Conservation (phyloP, 306 rosid genomes). For the Benincasa hispida region DNA sequence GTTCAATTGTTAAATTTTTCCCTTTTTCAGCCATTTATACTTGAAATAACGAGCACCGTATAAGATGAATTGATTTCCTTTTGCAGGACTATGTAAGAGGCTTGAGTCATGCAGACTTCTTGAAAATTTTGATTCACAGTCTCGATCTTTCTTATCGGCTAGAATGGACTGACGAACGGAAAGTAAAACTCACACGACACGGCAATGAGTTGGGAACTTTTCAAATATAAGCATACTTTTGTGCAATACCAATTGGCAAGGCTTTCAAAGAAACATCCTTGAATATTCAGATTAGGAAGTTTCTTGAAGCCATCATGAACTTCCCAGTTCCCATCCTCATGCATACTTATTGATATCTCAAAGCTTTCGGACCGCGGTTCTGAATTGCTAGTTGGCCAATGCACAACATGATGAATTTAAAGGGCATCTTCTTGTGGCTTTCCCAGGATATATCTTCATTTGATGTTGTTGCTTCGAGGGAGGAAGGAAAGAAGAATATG, state of each 20-base stretch:
- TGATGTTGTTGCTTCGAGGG: background rate
- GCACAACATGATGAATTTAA: background rate
- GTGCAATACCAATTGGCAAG: background rate
- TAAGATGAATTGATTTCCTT: background rate
- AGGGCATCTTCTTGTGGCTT: background rate
- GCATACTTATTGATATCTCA: background rate
- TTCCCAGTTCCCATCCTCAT: background rate
- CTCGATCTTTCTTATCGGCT: slow-evolving; percentile 79
- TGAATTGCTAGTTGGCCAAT: background rate
- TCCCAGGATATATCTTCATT: background rate
- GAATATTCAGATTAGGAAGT: background rate
- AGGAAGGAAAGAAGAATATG: background rate
- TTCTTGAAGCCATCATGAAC: background rate
- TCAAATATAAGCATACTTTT: slow-evolving; percentile 18
- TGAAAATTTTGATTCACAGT: slow-evolving; percentile 65
- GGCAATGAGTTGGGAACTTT: slow-evolving; percentile 60
- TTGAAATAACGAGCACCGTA: background rate
- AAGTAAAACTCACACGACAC: slow-evolving; percentile 52
- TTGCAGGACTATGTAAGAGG: slow-evolving; percentile 42
- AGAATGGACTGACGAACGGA: slow-evolving; percentile 59
- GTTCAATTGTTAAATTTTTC: background rate
- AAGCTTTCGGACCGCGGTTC: background rate
- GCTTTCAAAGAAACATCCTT: slow-evolving; percentile 1
- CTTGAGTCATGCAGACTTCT: slow-evolving; percentile 48
- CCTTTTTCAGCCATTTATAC: background rate